phyloP scores from a whole-genome alignment of 169 alveolate genomes.

The Eimeria falciformis region DNA sequence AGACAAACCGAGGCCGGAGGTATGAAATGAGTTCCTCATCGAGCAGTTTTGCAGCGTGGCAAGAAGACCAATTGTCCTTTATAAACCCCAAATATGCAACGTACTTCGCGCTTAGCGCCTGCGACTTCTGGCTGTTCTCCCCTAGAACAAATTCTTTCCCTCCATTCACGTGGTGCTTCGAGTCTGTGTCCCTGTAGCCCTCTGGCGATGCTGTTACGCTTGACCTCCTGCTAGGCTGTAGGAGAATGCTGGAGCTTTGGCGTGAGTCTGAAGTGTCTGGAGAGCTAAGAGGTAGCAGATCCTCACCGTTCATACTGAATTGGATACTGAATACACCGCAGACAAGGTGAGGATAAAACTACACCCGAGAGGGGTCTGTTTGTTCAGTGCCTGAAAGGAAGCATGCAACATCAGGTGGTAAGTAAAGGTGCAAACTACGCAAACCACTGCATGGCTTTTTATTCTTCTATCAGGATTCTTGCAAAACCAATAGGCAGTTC shows the following conservation, averaged over 20 bases:
- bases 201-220: neutral
- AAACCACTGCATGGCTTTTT: too few relatives aligned
- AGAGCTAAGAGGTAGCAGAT: conserved; percentile 22
- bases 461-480: too few relatives aligned
- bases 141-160: neutral
- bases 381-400: too few relatives aligned
- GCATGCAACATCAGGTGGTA: too few relatives aligned
- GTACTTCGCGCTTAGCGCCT: conserved; percentile 58
- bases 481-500: too few relatives aligned
- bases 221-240: neutral
- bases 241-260: neutral
- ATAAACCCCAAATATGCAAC: conserved; percentile 80
- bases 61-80: conserved; percentile 89
- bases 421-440: too few relatives aligned
- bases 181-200: neutral
- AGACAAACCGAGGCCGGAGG: conserved; percentile 86
- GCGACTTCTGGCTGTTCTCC: conserved; percentile 14
- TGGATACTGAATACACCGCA: too few relatives aligned
- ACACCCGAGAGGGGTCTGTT: too few relatives aligned
- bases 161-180: neutral
- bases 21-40: conserved; percentile 83
- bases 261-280: neutral
- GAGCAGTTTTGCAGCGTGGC: conserved; percentile 88
- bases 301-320: conserved; percentile 49
- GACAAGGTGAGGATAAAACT: too few relatives aligned